Percentiles rank a stretch among this genome's conserved stretches.
Evolutionary conservation across 2,329 filamentous ascomycete genomes (phyloP).

Genomic region (Davidsoniella eucalypti): DNA sequence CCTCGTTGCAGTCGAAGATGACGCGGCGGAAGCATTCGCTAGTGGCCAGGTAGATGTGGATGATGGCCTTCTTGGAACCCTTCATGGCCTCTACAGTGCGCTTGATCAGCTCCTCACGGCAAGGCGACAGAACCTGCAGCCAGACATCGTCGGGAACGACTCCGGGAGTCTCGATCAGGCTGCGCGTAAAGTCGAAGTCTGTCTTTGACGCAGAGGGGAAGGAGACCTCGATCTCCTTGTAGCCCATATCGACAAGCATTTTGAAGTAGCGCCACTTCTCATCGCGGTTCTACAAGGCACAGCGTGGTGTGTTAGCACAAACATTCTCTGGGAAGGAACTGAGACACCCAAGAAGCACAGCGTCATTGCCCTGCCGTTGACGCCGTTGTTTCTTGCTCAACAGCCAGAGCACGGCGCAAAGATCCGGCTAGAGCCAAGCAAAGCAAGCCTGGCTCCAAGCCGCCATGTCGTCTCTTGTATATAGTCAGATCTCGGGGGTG

Average conservation of each 20-base stretch:
- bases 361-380: too few species aligned
- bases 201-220: conserved; percentile 90
- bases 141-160: conserved; percentile 76
- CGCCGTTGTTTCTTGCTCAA: not conserved
- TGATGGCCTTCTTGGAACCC: conserved; percentile 81
- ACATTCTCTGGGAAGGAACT: not conserved
- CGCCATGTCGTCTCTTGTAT: too few species aligned
- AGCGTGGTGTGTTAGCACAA: not conserved
- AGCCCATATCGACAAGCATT: conserved; percentile 81
- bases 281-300: conserved; percentile 53
- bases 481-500: not conserved
- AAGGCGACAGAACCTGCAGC: conserved; percentile 84
- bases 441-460: not conserved
- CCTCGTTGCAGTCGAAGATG: conserved; percentile 74
- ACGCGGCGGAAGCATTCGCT: conserved; percentile 89
- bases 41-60: conserved; percentile 92
- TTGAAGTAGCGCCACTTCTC: conserved; percentile 94
- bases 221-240: conserved; percentile 95
- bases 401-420: not conserved
- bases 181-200: conserved; percentile 81
- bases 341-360: not conserved
- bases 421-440: not conserved
- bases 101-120: conserved; percentile 76
- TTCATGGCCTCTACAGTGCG: conserved; percentile 77
- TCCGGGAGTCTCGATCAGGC: conserved; percentile 70